phyloP scores from a whole-genome alignment of 139 green algal species.

The Deuterostichococcus epilithicus region DNA sequence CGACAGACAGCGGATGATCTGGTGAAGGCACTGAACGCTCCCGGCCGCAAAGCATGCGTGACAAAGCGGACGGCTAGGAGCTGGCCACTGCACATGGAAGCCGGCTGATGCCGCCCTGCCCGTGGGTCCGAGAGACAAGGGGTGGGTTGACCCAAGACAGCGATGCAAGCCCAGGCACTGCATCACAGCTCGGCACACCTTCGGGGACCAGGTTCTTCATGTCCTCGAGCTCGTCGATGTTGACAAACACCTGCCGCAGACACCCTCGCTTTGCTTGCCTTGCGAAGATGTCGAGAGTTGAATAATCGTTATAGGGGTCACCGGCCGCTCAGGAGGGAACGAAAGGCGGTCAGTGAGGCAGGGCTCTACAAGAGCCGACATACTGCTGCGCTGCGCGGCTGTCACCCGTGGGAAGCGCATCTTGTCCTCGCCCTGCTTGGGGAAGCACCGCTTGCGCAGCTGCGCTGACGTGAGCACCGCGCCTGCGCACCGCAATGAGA shows the following conservation, averaged over 20 bases:
- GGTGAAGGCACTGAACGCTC: slow-evolving; percentile 18
- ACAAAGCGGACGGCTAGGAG: no score
- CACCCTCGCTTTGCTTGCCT: neutral
- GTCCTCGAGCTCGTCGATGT: neutral
- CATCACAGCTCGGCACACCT: neutral
- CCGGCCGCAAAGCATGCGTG: neutral
- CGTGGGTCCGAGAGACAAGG: neutral
- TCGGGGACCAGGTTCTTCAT: neutral
- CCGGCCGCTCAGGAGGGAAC: no score
- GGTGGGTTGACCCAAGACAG: no score
- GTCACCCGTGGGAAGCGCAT: neutral
- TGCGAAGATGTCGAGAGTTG: neutral
- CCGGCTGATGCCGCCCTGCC: no score
- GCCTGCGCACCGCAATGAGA: neutral
- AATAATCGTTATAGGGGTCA: no score
- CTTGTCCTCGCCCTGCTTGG: neutral
- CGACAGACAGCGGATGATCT: slow-evolving; percentile 18
- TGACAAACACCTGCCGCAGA: neutral
- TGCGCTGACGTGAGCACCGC: neutral
- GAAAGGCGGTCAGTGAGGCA: no score
- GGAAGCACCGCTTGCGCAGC: neutral
- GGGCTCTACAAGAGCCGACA: no score
- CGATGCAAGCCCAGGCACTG: neutral
- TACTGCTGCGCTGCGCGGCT: no score
- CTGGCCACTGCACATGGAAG: slow-evolving; percentile 2